Evolutionary conservation across 192 early-diverging fungal species (phyloP).

Genomic region (Cetraspora pellucida): DNA sequence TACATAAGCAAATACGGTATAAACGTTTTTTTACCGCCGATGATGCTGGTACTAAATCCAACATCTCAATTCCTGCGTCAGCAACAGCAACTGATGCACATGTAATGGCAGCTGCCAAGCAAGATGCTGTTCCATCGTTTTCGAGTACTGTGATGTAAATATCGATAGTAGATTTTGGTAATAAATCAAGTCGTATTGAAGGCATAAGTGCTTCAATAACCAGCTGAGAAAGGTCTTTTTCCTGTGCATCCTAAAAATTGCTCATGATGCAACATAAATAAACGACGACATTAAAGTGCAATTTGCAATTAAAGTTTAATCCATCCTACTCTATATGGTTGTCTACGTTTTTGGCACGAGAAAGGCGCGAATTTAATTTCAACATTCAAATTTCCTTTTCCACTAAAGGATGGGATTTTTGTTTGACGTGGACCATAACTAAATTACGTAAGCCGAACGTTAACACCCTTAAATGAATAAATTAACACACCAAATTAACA

Average conservation of each 20-base stretch:
- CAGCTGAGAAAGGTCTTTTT: conserved; percentile 64
- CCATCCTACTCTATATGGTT: conserved; percentile 46
- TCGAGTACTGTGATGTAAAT: conserved; percentile 72
- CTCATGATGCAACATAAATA: background rate
- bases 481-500: background rate
- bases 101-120: conserved; percentile 64
- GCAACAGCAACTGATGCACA: conserved; percentile 71
- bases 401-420: conserved; percentile 49
- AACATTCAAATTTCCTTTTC: conserved; percentile 64
- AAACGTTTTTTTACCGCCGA: conserved; percentile 55
- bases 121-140: conserved; percentile 64
- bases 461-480: background rate
- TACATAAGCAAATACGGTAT: too few species aligned
- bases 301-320: background rate
- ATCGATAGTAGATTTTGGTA: conserved; percentile 78
- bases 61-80: conserved; percentile 87
- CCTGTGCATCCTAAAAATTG: conserved; percentile 57
- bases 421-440: conserved; percentile 75
- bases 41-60: conserved; percentile 75
- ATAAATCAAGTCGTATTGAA: conserved; percentile 67
- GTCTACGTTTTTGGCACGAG: conserved; percentile 60
- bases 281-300: conserved; percentile 35
- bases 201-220: conserved; percentile 69
- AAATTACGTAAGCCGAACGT: background rate
- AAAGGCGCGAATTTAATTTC: conserved; percentile 82